Conservation (phyloP, 2,329 filamentous ascomycete genomes). For the Calonectria montana region DNA sequence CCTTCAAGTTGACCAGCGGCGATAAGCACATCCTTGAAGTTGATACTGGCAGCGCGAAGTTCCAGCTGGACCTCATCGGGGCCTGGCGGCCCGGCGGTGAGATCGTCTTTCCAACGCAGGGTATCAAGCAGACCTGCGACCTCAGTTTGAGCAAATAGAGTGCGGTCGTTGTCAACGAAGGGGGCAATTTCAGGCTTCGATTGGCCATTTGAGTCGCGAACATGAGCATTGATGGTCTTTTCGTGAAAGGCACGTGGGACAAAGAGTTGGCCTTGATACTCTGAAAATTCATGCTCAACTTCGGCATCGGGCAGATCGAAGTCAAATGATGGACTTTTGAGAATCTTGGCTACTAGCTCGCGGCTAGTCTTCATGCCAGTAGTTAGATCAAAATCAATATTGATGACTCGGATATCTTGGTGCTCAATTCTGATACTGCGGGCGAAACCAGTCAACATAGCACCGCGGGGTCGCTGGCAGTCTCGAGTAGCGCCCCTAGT, state of each 20-base stretch:
- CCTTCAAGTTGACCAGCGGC: slow-evolving; percentile 2
- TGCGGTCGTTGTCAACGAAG: slow-evolving; percentile 11
- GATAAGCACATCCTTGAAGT: slow-evolving; percentile 16
- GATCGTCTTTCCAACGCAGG: slow-evolving; percentile 14
- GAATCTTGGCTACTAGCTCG: slow-evolving; percentile 6
- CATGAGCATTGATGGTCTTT: not conserved
- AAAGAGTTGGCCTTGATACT: slow-evolving; percentile 8
- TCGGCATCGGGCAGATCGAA: slow-evolving; percentile 3
- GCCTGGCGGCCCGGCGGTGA: slow-evolving; percentile 5
- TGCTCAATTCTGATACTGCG: slow-evolving; percentile 18
- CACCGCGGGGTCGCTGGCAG: slow-evolving; percentile 11
- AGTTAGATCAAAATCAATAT: slow-evolving; percentile 8
- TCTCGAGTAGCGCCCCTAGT: slow-evolving; percentile 3
- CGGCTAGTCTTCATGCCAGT: not conserved
- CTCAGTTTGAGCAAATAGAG: slow-evolving; percentile 11
- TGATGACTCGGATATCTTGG: slow-evolving; percentile 13
- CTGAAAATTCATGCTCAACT: slow-evolving; percentile 13
- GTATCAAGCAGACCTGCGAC: slow-evolving; percentile 13
- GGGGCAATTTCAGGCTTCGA: slow-evolving; percentile 8
- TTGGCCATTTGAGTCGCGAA: slow-evolving; percentile 10
- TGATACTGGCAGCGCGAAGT: slow-evolving; percentile 9
- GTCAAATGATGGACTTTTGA: slow-evolving; percentile 13
- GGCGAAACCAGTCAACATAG: slow-evolving; percentile 13
- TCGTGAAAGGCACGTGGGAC: slow-evolving; percentile 15
- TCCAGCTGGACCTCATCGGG: slow-evolving; percentile 15